Percentiles rank a stretch among this genome's conserved stretches.
These are phyloP conservation scores for Violaceomyces palustris DNA, from an alignment of 1,284 basidiomycete genomes.

Conservation along the genomic window DNA sequence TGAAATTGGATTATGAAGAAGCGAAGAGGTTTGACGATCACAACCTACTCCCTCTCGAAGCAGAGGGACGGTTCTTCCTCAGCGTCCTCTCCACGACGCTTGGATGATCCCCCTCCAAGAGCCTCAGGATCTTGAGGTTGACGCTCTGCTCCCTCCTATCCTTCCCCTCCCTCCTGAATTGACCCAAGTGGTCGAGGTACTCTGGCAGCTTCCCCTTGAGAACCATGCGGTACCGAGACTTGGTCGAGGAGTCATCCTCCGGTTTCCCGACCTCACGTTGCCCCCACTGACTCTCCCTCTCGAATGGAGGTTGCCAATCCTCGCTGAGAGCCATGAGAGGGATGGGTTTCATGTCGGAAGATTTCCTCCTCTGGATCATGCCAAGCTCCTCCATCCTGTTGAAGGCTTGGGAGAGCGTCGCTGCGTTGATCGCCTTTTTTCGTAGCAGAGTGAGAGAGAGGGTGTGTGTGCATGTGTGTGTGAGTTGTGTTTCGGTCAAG, in stretches of 20 bases:
- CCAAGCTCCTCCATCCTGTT: conserved; percentile 41
- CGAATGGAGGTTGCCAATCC: conserved; percentile 40
- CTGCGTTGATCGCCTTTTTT: conserved; percentile 43
- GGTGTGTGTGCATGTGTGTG: no score
- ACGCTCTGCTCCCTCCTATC: conserved; percentile 40
- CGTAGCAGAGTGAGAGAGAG: no score
- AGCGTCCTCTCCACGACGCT: neutral
- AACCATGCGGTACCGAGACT: neutral
- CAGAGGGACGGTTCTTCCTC: no score
- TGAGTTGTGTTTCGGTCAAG: no score
- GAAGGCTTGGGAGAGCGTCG: conserved; percentile 42
- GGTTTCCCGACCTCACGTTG: neutral
- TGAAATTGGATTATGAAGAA: no score
- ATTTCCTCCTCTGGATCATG: conserved; percentile 35
- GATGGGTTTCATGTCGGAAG: conserved; percentile 42
- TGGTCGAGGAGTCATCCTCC: neutral
- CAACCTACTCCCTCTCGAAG: no score
- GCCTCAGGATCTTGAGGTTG: conserved; percentile 1
- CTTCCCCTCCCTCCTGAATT: conserved; percentile 53
- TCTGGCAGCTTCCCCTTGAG: conserved; percentile 38
- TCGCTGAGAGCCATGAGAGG: conserved; percentile 51
- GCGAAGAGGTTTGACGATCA: no score
- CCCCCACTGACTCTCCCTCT: neutral
- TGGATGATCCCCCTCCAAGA: neutral
- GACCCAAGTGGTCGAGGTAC: conserved; percentile 45